Base-by-base conservation (phyloP, 768 basidiomycete species). In the Auricularia cornea region DNA sequence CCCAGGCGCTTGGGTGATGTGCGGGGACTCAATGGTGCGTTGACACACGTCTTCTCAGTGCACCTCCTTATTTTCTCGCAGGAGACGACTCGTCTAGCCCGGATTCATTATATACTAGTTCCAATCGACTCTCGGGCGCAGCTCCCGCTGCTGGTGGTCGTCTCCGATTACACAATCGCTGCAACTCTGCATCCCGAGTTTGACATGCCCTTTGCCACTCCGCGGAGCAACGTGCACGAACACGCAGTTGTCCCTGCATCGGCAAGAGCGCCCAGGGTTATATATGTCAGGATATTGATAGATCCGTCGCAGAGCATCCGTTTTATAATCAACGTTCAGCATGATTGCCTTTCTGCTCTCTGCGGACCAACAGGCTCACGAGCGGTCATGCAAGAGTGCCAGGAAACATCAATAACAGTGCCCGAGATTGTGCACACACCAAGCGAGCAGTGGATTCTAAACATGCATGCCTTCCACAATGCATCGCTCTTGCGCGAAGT, bases 391-490 rank as follows among this genome's bases (percentile, higher is more conserved):
- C 72, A 72, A 56, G 71, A 74, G 56, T 64, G 69, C 1, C 44
- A 63, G 12, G 51, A 56, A 20, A 69, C 71, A 12, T 60, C 30
- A 3, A 31, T 59, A 5, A 67, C 59, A 0, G 65, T 67, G 12
- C 48, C 54, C 16, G 64, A 57, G 29, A 63, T 74, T 52, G 52
- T 61, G 10, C 73, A 74, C 62, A 59, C 57, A 28, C 59, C 41
- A 2, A 32, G 38, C n/a, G 62, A 68, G 14, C 62, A 65, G 2
- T 75, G 62, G 57, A 59, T 75, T 29, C 54, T 75, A 59, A 75
- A 74, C 51, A 67, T 65, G 12, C 70, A 73, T 59, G 70, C 72
- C 23, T 62, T 73, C 20, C 72, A 74, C 64, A 74, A 74, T 67
- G 72, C 71, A 8, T 66, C 70, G 30, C 68, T 70, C 35, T 32